Evolutionary conservation across 208 protist species (phyloP).

Genomic region (Trichomonas gallinae): DNA sequence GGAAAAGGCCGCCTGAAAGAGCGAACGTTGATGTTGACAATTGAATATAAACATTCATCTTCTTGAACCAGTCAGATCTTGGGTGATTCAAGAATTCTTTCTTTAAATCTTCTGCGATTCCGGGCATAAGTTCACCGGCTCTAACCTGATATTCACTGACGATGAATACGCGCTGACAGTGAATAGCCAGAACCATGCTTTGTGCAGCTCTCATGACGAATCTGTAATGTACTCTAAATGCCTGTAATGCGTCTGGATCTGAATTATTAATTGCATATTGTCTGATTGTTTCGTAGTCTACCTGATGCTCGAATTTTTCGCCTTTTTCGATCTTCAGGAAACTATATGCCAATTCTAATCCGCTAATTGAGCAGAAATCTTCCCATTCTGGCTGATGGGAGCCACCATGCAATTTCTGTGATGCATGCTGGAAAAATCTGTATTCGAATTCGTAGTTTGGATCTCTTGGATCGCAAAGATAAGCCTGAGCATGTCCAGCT

Average conservation of each 20-base stretch:
- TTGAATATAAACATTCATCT: not conserved
- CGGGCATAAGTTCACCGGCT: not conserved
- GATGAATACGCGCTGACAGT: not conserved
- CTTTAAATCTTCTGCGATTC: not conserved
- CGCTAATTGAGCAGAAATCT: not conserved
- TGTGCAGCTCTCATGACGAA: not conserved
- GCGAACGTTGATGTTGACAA: not conserved
- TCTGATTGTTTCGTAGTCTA: not conserved
- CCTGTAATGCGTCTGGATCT: not conserved
- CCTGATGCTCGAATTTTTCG: not conserved
- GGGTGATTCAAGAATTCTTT: not conserved
- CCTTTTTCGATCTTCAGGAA: not conserved
- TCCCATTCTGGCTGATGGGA: constrained; percentile 15
- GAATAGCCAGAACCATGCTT: not conserved
- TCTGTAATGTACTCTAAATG: not conserved
- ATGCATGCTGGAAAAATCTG: not conserved
- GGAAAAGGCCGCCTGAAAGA: not conserved
- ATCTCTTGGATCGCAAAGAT: not conserved
- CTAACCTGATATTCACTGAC: not conserved
- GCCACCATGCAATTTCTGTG: not conserved
- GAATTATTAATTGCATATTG: not conserved
- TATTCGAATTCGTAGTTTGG: not conserved
- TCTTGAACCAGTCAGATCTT: constrained; percentile 6
- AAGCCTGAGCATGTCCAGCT: not conserved
- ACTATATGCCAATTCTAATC: not conserved